Base-by-base conservation (phyloP, 2,329 filamentous ascomycete genomes). In the Pseudogymnoascus sp. region DNA sequence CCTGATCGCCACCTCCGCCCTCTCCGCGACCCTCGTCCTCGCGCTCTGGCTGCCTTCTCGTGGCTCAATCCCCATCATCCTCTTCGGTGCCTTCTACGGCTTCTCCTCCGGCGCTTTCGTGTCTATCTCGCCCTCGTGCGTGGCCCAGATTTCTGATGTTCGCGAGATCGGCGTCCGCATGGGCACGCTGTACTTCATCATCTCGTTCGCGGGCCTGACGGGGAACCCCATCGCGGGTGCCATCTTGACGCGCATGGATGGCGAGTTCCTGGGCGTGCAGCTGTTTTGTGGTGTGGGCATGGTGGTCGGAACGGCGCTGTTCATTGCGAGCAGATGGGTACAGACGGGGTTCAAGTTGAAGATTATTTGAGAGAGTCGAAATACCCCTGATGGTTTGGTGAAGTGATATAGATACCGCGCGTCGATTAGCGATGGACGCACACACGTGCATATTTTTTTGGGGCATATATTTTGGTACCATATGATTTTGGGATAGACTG, bases 61-160 rank as follows among this genome's bases (percentile, higher is more conserved):
- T 2, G 76, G 77, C 38, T 81, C 85, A 8, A 80, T 80, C 0
- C 80, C 82, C 1, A 82, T 87, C 63, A 80, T 90, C 59, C 77
- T 84, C 36, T 91, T 89, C 71, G 80, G 82, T 10, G 77, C 81
- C n/a, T 73, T 90, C 5, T 91, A 88, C 66, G 89, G 88, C 15
- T 89, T 91, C 71, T 80, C 80, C 12, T 86, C 84, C 0, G 89
- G 88, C 10, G 83, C 83, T 2, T 88, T 86, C 67, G 82, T 89
- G 36, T 83, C 83, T 0, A 75, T 91, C 15, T 78, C 78, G 0
- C 85, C 88, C 0, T 81, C 86, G 0, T 76, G 89, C 12, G 77
- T 92, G 21, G 87, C 86, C 1, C 87, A 91, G 68, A 88, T 91
- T 65, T 86, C 83, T 1, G 86, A 89, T 51, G 81, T 90, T 38